A percentile compares a stretch with the other conserved stretches of the same genome.
Evolutionary conservation across 2,329 filamentous ascomycete genomes (phyloP).

Genomic region (Penicillium freii): DNA sequence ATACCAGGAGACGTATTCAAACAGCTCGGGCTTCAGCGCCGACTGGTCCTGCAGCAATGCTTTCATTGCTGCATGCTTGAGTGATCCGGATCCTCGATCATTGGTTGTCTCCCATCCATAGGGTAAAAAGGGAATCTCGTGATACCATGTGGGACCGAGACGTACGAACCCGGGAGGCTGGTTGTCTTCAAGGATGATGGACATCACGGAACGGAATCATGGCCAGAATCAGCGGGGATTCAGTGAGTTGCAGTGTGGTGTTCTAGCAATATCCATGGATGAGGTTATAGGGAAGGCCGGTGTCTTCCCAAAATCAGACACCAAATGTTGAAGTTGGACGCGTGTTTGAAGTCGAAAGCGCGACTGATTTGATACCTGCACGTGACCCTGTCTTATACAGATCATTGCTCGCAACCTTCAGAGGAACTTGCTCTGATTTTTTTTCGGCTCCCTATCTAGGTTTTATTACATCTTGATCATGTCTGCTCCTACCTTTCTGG

Average conservation of each 20-base stretch:
- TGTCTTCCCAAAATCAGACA: neutral
- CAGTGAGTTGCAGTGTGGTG: neutral
- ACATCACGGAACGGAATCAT: conserved; percentile 4
- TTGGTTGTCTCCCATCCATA: conserved; percentile 27
- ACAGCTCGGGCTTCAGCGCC: conserved; percentile 33
- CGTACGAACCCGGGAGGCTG: conserved; percentile 10
- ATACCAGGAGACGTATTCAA: conserved; percentile 40
- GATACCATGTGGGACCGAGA: conserved; percentile 37
- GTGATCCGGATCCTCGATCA: conserved; percentile 29
- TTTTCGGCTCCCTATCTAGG: no score
- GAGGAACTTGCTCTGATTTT: neutral
- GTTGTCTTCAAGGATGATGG: conserved; percentile 10
- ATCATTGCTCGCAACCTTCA: neutral
- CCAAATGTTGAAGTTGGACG: neutral
- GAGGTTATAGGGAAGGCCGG: neutral
- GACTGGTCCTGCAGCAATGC: conserved; percentile 38
- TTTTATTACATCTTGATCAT: no score
- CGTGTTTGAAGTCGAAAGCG: neutral
- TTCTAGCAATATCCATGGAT: neutral
- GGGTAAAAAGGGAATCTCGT: conserved; percentile 39
- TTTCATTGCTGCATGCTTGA: conserved; percentile 38
- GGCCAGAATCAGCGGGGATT: neutral
- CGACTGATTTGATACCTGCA: neutral
- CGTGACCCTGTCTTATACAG: neutral
- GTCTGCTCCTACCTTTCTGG: no score